These are phyloP conservation scores for Cryptococcus hybrid DNA, from an alignment of 1,284 basidiomycete species.

Conservation along the genomic window DNA sequence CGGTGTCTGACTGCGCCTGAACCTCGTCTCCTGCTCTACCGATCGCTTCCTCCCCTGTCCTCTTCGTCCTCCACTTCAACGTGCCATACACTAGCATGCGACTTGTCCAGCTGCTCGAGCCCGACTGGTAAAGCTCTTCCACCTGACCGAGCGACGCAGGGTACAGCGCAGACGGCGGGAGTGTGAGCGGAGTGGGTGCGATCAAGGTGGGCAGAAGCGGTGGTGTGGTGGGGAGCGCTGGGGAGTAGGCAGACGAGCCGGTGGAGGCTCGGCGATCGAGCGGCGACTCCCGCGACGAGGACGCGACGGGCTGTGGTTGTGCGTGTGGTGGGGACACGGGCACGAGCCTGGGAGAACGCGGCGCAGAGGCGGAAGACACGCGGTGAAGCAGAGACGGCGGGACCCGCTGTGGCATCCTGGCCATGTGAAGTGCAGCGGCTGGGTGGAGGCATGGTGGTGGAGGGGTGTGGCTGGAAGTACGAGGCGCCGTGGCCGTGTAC, in stretches of 20 bases:
- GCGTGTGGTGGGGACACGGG: constrained; percentile 6
- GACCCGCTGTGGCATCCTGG: constrained; percentile 23
- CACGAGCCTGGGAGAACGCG: constrained; percentile 1
- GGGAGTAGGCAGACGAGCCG: not conserved
- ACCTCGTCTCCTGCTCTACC: not conserved
- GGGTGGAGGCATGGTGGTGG: constrained; percentile 7
- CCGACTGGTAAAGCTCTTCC: too few species aligned
- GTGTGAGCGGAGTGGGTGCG: not conserved
- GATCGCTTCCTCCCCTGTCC: not conserved
- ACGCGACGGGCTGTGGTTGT: not conserved
- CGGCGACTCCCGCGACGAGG: not conserved
- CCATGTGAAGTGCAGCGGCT: constrained; percentile 36
- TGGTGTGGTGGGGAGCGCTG: not conserved
- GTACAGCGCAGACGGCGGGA: constrained; percentile 5
- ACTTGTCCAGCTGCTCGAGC: too few species aligned
- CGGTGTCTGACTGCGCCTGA: not conserved
- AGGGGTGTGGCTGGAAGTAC: constrained; percentile 14
- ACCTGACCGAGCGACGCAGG: not conserved
- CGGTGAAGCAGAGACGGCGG: constrained; percentile 27
- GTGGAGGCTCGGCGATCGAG: not conserved
- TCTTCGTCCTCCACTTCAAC: constrained; percentile 1
- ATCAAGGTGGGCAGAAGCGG: not conserved
- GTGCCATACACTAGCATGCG: too few species aligned
- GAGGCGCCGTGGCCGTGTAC: constrained; percentile 6
- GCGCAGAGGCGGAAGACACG: constrained; percentile 3